Evolutionary conservation across 331 rosid genomes (phyloP).

Genomic region (Quercus phellos): DNA sequence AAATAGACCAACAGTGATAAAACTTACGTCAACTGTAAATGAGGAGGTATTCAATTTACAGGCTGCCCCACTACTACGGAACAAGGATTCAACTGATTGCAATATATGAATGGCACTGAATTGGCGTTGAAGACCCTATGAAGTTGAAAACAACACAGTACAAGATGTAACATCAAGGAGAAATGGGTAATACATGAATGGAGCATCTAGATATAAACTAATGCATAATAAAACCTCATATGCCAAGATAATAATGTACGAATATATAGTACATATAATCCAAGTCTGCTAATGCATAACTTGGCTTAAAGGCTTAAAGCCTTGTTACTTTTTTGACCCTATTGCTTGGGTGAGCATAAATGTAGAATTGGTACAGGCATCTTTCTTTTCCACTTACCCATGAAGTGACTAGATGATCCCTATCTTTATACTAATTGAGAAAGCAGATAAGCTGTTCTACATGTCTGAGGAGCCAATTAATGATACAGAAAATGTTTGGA

Average conservation of each 20-base stretch:
- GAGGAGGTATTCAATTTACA: conserved; percentile 63
- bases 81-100: conserved; percentile 54
- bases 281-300: background rate
- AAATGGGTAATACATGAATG: background rate
- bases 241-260: background rate
- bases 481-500: background rate
- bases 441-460: background rate
- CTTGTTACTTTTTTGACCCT: background rate
- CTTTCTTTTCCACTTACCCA: background rate
- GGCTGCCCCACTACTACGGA: conserved; percentile 40
- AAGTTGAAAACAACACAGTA: conserved; percentile 14
- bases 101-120: conserved; percentile 63
- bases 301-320: background rate
- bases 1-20: conserved; percentile 6
- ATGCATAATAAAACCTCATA: background rate
- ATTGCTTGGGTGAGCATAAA: background rate
- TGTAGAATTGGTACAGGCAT: background rate
- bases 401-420: background rate
- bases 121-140: conserved; percentile 62
- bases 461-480: background rate
- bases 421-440: background rate
- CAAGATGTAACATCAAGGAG: conserved; percentile 14
- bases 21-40: conserved; percentile 67
- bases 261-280: background rate
- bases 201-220: background rate